phyloP scores from a whole-genome alignment of 768 basidiomycete genomes.

The Leucocoprinus sp. region DNA sequence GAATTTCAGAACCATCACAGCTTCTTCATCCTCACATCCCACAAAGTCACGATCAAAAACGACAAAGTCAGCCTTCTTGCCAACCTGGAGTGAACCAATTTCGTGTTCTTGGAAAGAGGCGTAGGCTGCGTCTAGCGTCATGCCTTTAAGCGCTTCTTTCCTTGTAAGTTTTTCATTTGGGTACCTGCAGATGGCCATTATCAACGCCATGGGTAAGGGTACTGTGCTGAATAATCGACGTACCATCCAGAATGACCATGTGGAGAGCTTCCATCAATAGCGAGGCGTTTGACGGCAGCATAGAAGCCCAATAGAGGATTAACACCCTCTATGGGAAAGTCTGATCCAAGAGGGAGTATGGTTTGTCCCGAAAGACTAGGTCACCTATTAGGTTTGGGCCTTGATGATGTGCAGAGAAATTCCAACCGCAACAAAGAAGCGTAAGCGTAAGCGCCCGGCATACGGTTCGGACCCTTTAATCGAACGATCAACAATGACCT shows the following conservation, averaged over 20 bases:
- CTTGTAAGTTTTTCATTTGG: constrained; percentile 69
- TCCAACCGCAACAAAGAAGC: constrained; percentile 60
- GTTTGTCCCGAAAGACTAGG: constrained; percentile 13
- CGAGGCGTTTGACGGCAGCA: constrained; percentile 73
- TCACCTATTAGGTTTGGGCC: constrained; percentile 38
- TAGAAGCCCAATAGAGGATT: constrained; percentile 89
- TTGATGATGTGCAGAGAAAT: neutral
- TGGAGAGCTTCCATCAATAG: constrained; percentile 64
- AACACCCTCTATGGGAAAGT: constrained; percentile 89
- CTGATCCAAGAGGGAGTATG: constrained; percentile 71
- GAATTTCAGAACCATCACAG: constrained; percentile 37
- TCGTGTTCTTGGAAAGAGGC: constrained; percentile 71
- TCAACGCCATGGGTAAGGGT: neutral
- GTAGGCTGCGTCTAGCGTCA: constrained; percentile 87
- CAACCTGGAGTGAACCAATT: constrained; percentile 63
- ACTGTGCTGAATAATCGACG: constrained; percentile 14
- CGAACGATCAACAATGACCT: neutral
- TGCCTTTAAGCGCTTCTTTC: constrained; percentile 77
- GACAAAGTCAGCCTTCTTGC: constrained; percentile 86
- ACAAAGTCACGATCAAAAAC: constrained; percentile 69
- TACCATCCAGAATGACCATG: constrained; percentile 83
- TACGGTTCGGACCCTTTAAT: constrained; percentile 72
- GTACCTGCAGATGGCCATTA: constrained; percentile 44
- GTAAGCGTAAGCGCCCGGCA: constrained; percentile 89
- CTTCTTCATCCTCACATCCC: constrained; percentile 7